phyloP scores from a whole-genome alignment of 2,329 filamentous ascomycete species.

The Colletotrichum sp. region DNA sequence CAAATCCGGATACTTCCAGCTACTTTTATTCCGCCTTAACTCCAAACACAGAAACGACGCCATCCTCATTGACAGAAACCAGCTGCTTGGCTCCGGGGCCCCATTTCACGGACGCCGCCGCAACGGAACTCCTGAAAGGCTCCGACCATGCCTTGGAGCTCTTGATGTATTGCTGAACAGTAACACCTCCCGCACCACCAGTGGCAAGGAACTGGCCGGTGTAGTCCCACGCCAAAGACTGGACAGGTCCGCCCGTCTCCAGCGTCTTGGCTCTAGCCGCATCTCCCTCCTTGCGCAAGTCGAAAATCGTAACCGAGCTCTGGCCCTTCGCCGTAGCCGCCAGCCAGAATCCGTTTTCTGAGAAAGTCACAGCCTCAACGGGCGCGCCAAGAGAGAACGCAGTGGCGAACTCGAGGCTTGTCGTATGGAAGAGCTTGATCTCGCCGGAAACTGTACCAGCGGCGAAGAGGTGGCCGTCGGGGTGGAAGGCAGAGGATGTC shows the following conservation, averaged over 20 bases:
- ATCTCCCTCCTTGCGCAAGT: constrained; percentile 89
- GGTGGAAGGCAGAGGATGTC: constrained; percentile 85
- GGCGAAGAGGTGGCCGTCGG: constrained; percentile 93
- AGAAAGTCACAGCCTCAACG: constrained; percentile 81
- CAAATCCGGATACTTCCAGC: not conserved
- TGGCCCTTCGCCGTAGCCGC: constrained; percentile 81
- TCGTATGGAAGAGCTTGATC: constrained; percentile 89
- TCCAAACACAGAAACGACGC: constrained; percentile 74
- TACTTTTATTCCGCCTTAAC: constrained; percentile 46
- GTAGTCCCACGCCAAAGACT: constrained; percentile 88
- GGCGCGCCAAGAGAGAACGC: constrained; percentile 73
- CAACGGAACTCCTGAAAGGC: constrained; percentile 76
- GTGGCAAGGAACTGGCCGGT: constrained; percentile 91
- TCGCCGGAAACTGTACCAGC: constrained; percentile 80
- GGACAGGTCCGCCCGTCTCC: constrained; percentile 80
- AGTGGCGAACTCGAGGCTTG: constrained; percentile 77
- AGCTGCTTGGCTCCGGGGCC: constrained; percentile 76
- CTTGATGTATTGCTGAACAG: constrained; percentile 91
- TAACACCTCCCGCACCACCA: constrained; percentile 78
- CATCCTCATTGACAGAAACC: constrained; percentile 76
- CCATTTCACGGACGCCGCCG: constrained; percentile 79
- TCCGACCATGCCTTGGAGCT: constrained; percentile 87
- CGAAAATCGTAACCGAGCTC: constrained; percentile 83
- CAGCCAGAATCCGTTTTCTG: constrained; percentile 97
- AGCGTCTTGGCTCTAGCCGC: constrained; percentile 82